These are phyloP conservation scores for Globisporangium paddicum DNA, from an alignment of 352 stramenopile genomes.

Conservation along the genomic window DNA sequence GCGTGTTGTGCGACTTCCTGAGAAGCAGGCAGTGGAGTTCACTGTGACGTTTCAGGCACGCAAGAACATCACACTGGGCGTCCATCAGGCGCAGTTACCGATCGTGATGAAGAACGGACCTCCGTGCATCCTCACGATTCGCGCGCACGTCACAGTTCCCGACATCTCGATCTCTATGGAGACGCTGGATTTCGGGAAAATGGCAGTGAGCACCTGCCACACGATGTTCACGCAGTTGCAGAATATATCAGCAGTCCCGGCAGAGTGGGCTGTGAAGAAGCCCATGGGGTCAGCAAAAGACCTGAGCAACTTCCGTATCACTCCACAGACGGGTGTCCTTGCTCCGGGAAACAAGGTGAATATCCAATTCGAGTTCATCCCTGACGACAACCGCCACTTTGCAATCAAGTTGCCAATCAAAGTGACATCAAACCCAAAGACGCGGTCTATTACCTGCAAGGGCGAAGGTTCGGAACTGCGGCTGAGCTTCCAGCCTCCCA, in stretches of 20 bases:
- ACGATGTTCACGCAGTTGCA: conserved; percentile 89
- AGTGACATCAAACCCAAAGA: conserved; percentile 76
- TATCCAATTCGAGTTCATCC: conserved; percentile 89
- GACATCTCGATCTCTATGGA: conserved; percentile 84
- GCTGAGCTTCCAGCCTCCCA: conserved; percentile 75
- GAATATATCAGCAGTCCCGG: conserved; percentile 86
- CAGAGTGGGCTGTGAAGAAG: conserved; percentile 91
- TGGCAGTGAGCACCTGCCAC: conserved; percentile 85
- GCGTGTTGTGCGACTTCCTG: conserved; percentile 88
- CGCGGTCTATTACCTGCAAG: conserved; percentile 62
- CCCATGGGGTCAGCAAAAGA: conserved; percentile 82
- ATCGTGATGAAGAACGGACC: conserved; percentile 90
- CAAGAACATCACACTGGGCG: conserved; percentile 80
- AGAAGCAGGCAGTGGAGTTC: conserved; percentile 88
- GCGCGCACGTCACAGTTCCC: conserved; percentile 88
- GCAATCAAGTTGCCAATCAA: conserved; percentile 87
- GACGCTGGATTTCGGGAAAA: conserved; percentile 87
- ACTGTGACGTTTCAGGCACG: conserved; percentile 88
- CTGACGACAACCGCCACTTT: conserved; percentile 72
- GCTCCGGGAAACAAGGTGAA: conserved; percentile 75
- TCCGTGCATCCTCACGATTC: conserved; percentile 78
- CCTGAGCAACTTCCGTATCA: conserved; percentile 74
- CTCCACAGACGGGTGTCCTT: conserved; percentile 68
- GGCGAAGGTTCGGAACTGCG: conserved; percentile 78
- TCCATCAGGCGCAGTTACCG: conserved; percentile 76